Evolutionary conservation across 768 basidiomycete genomes (phyloP), one percentile per base, ranked within the genome.

Genomic region (Amanita phalloides): DNA sequence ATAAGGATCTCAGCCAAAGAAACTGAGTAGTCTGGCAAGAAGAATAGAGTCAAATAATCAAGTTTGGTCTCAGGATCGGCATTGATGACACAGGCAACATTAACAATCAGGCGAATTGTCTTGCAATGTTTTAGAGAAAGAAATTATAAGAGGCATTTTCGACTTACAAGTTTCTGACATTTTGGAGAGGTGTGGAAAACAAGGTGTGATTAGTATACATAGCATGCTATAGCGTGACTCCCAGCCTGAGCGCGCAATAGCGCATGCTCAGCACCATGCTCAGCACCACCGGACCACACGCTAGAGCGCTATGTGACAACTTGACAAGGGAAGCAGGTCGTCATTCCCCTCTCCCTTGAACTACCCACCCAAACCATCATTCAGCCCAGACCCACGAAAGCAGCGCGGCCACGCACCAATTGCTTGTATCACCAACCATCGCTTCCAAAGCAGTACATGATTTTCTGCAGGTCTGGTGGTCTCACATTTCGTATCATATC

Each of bases 1-100:
- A 92, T 88, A 58, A 93, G 73, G 21, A 93, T 70, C 62, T 91
- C 89, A 1, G 89, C 86, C 44, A 88, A 66, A 43, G 85, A 86
- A 36, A 88, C 90, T 1, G 84, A 86, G 69, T 99, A 99, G 64
- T 98, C 95, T 0, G 96, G 94, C 17, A 99, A 76, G 86, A 98
- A 98, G 73, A 86, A 89, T 55, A 98, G 76, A 43, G 82, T 81
- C 56, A 98, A 82, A 57, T 87, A 82, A 54, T 90, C 84, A n/a
- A n/a, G n/a, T 59, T 82, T 85, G 28, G 91, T 88, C 49, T 96
- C 93, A 1, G 86, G 82, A 65, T 98, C 96, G 13, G 71, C 76
- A 62, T 84, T 90, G 71, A 93, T 83, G 55, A 82, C 68, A 50
- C 74, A 81, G 20, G 88, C 85, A 55, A 91, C 91, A 57, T 91